Evolutionary conservation across 345 rosid genomes (phyloP), one percentile per base, ranked within the genome.

Genomic region (Pistacia integerrima): DNA sequence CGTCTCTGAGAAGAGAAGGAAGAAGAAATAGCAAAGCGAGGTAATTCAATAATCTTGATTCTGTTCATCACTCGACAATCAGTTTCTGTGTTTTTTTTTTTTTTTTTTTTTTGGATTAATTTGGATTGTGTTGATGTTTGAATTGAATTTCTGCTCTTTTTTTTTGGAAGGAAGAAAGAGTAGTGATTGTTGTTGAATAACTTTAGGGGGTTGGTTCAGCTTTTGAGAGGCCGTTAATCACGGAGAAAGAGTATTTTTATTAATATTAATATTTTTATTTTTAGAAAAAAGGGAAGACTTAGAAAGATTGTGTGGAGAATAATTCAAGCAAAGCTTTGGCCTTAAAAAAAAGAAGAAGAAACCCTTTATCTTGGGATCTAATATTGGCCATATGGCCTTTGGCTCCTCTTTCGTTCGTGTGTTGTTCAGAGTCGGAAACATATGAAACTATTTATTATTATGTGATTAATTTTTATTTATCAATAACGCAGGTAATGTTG

Each of bases 161-260:
- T 20, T 1, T 30, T 25, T 25, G 25, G 20, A 11, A 44, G 25
- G 4, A 54, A 1, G 30, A 30, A 69, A 16, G 20, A 67, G 35
- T 46, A 46, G 52, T 67, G 14, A 49, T 51, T 49, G 57, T 41
- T 5, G 8, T 41, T 41, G 6, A 67, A 8, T 41, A 18, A 65
- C 49, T 41, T 65, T 65, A 41, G 16, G 1, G 52, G 6, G 44
- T 58, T 59, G 49, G 18, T 54, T 72, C 14, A 28, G 54, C 64
- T 38, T 65, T 83, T 86, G 74, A 60, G 60, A 59, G 59, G 38
- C 84, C 90, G 85, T 69, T 72, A 84, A 82, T 87, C 79, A 25
- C 84, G 90, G 91, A 57, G 76, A 62, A 77, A 82, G 71, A 33
- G 64, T 22, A n/a, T 6, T 65, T 63, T 72, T 74, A 52, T 70